Evolutionary conservation across 257 asterid genomes (phyloP), one percentile per base, ranked within the genome.

Genomic region (Lantana camara): DNA sequence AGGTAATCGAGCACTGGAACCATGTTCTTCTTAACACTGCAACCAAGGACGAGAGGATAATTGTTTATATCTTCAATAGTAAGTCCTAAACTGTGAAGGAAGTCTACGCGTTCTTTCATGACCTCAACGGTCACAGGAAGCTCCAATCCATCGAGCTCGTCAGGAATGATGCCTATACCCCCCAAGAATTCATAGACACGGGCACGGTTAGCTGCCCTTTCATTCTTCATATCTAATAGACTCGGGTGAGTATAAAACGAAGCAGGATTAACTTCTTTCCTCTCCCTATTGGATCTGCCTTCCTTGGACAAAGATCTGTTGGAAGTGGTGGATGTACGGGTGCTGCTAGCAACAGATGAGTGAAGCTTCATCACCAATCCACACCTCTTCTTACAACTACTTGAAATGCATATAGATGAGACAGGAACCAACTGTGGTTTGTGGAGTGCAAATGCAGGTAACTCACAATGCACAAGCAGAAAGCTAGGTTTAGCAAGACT

Each of bases 11-110:
- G 95, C 64, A 93, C 99, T 0, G 97, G 99, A 41, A 93, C 76
- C 97, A 93, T 93, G 74, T 93, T 93, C 70, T 90, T 94, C 87
- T 94, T 94, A 79, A 94, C 96, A 53, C 96, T 88, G 85, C 99
- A 94, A 34, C 97, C 99, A 56, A 94, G 95, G 62, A 94, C 96
- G 49, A 90, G 97, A 38, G 97, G 99, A 75, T 90, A 94, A 66
- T 82, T 88, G 77, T 90, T 94, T 55, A 94, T 94, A 73, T 94
- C 99, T 69, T 84, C 95, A 47, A 90, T 64, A 0, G 95, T 84
- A 50, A 94, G 93, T n/a, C 99, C 97, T 68, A 94, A 73, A 32
- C 82, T 84, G 80, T 88, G 96, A 66, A 90, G 99, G 77, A 94
- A 90, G 50, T 88, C 91, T 54, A 94, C 83, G 2, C 97, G 90